A percentile compares a stretch with the other conserved stretches of the same genome.
These are phyloP conservation scores for Cryptococcus sp. DNA, from an alignment of 1,284 basidiomycete genomes.

Conservation along the genomic window DNA sequence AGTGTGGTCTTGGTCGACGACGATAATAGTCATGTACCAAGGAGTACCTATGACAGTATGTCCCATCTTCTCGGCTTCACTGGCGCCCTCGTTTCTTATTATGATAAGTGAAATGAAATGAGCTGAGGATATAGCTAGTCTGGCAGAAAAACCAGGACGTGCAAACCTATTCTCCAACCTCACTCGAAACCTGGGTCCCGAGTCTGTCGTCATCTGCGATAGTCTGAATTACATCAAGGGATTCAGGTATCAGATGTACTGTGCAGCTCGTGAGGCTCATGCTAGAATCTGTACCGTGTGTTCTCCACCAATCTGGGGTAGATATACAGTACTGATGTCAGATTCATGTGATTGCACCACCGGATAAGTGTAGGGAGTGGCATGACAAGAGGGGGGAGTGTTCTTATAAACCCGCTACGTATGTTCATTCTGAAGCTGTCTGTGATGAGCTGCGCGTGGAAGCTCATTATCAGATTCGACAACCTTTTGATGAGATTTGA, in stretches of 20 bases:
- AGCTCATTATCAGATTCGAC: slow-evolving; percentile 60
- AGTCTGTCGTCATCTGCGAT: slow-evolving; percentile 83
- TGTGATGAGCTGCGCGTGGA: neutral
- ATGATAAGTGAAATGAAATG: neutral
- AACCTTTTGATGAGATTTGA: slow-evolving; percentile 87
- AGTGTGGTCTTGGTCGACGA: slow-evolving; percentile 73
- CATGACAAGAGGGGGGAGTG: slow-evolving; percentile 53
- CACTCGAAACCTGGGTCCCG: slow-evolving; percentile 65
- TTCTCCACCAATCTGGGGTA: slow-evolving; percentile 13
- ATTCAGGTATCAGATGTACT: slow-evolving; percentile 96
- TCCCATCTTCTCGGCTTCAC: slow-evolving; percentile 8
- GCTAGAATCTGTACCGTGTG: slow-evolving; percentile 82
- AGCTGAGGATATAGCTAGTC: slow-evolving; percentile 57
- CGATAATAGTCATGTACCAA: slow-evolving; percentile 62
- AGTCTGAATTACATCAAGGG: slow-evolving; percentile 94
- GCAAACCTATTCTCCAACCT: slow-evolving; percentile 81
- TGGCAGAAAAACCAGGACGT: slow-evolving; percentile 82
- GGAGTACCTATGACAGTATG: slow-evolving; percentile 71
- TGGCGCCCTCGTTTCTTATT: neutral
- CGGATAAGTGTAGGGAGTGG: slow-evolving; percentile 73
- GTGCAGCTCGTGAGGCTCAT: slow-evolving; percentile 83
- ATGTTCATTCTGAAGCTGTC: slow-evolving; percentile 35
- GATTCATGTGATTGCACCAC: slow-evolving; percentile 65
- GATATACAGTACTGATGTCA: slow-evolving; percentile 13
- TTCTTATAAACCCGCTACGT: slow-evolving; percentile 71